Base-by-base conservation (phyloP, 73 alveolate species). In the Paramecium biaurelia region DNA sequence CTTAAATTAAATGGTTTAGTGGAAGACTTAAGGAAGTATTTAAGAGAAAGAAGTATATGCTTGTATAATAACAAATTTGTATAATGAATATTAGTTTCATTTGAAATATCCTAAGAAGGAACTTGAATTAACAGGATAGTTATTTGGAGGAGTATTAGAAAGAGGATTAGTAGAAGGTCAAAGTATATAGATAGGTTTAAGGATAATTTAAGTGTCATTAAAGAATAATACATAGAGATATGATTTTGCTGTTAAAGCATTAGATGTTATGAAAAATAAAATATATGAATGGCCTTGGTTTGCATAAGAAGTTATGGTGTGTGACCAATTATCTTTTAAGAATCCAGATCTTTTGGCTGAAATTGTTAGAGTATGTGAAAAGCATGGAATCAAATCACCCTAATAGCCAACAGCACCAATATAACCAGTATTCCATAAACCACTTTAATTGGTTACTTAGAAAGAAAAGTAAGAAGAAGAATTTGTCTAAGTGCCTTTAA, bases 41-140 rank as follows among this genome's bases (percentile, higher is more conserved):
- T 95, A 92, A 43, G 99, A 98, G 67, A 93, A 97, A 82, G 99
- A 98, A 84, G 98, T 97, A 53, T 98, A 92, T 94, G 99, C 99
- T 21, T 98, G 99, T 93, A 97, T 98, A 99, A 97, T 98, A 42
- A 99, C 98, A 85, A 96, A 98, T 76, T 92, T 98, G 34, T 97
- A 97, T 92, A 99, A 98, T 93, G 99, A 98, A 93, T 98, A 96
- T 95, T 89, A 99, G 72, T 98, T 96, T 92, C 96, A 97, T 94
- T 98, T 94, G 88, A 94, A 97, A 93, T 98, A 98, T 85, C 99
- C 99, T 10, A 96, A 95, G 47, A 95, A 96, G 70, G 99, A 97
- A 86, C 96, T 98, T 49, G 94, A 85, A 94, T 95, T 95, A 47
- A 96, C 98, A 34, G 99, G 99, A 43, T 92, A 96, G 63, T 95